A percentile compares a stretch with the other conserved stretches of the same genome.
These are phyloP conservation scores for Oryza punctata DNA, from an alignment of 176 grass and related monocot species.

Conservation along the genomic window DNA sequence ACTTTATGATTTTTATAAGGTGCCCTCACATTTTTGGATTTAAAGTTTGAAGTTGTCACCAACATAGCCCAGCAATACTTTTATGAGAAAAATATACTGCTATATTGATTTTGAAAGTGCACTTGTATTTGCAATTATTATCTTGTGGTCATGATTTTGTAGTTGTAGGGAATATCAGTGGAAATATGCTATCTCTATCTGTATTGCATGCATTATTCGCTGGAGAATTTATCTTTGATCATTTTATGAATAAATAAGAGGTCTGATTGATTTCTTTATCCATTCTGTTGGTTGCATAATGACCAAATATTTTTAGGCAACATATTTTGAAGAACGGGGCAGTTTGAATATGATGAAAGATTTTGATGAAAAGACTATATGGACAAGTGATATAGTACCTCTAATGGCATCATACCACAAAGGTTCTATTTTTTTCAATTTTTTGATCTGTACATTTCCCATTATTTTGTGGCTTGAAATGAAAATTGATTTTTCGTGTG, in stretches of 20 bases:
- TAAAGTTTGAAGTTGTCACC: not conserved
- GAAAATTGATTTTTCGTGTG: constrained; percentile 33
- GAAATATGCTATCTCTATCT: constrained; percentile 10
- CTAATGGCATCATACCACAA: constrained; percentile 94
- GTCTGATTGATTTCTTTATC: not conserved
- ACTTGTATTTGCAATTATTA: not conserved
- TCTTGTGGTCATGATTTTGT: not conserved
- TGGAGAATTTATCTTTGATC: constrained; percentile 1
- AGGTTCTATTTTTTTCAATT: constrained; percentile 51
- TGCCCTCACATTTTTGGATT: not conserved
- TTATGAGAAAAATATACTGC: not conserved
- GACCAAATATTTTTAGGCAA: constrained; percentile 57
- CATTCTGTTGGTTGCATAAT: constrained; percentile 25
- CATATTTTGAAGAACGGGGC: constrained; percentile 81
- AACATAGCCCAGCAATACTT: not conserved
- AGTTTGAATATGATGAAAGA: constrained; percentile 81
- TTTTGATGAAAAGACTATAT: constrained; percentile 92
- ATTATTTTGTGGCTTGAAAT: constrained; percentile 19
- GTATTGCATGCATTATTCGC: constrained; percentile 28
- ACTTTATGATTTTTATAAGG: not conserved
- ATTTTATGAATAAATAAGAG: constrained; percentile 5
- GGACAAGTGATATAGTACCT: constrained; percentile 88
- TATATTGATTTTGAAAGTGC: not conserved
- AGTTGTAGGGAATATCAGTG: not conserved
- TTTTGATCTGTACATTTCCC: constrained; percentile 29